Conservation (phyloP, 306 rosid species). For the Comarum palustre region DNA sequence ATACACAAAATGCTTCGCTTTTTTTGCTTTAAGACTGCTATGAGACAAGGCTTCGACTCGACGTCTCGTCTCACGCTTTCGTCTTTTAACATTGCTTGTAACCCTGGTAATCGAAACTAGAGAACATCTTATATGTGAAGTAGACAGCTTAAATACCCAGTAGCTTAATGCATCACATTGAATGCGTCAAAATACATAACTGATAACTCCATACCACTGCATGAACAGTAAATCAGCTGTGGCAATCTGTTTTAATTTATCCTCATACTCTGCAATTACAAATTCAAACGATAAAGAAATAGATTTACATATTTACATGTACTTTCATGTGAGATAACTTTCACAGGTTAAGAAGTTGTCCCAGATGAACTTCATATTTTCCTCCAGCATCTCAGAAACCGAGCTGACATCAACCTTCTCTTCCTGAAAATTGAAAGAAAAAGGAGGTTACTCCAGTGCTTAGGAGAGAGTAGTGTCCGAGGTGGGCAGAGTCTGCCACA, state of each 20-base stretch:
- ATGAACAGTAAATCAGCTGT: background rate
- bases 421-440: slow-evolving; percentile 25
- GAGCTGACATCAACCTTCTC: slow-evolving; percentile 20
- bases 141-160: background rate
- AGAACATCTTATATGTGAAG: background rate
- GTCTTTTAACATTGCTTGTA: too few species aligned
- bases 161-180: background rate
- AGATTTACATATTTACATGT: background rate
- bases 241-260: background rate
- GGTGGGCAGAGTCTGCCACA: background rate
- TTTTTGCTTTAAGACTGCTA: too few species aligned
- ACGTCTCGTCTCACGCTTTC: too few species aligned
- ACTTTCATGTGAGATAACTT: slow-evolving; percentile 26
- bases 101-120: background rate
- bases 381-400: slow-evolving; percentile 45
- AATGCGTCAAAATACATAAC: slow-evolving; percentile 1
- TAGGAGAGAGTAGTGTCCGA: too few species aligned
- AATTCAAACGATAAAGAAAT: background rate
- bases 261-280: background rate
- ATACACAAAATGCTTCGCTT: too few species aligned
- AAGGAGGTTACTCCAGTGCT: background rate
- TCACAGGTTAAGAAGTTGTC: slow-evolving; percentile 33
- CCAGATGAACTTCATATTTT: slow-evolving; percentile 40
- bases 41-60: too few species aligned
- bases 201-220: background rate